A percentile compares a stretch with the other conserved stretches of the same genome.
phyloP scores from a whole-genome alignment of 768 basidiomycete species.

The Suillus plorans region DNA sequence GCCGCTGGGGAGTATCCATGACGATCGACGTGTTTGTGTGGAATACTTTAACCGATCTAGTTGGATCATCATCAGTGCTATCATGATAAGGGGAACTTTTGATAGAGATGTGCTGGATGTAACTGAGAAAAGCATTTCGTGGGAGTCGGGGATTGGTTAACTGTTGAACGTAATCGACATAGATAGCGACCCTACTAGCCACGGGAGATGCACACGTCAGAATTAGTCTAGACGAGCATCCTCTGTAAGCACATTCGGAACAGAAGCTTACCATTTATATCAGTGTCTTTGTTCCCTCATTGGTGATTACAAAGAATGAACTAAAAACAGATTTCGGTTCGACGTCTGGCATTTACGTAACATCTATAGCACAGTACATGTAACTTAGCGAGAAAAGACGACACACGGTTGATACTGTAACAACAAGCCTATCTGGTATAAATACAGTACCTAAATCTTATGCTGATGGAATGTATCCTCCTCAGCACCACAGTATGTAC shows the following conservation, averaged over 20 bases:
- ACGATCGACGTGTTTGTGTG: background rate
- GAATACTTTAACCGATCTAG: too few species aligned
- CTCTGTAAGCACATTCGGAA: constrained; percentile 4
- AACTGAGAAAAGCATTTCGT: background rate
- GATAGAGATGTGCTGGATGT: background rate
- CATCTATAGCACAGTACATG: background rate
- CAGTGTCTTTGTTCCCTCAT: background rate
- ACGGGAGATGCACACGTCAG: too few species aligned
- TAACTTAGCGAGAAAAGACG: background rate
- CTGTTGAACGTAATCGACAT: background rate
- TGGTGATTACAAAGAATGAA: background rate
- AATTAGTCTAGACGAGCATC: background rate
- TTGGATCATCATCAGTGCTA: background rate
- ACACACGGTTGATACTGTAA: too few species aligned
- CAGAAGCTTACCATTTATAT: constrained; percentile 1
- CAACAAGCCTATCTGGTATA: background rate
- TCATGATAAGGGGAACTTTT: background rate
- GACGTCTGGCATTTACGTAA: background rate
- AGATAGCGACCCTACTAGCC: background rate
- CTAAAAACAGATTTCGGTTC: background rate
- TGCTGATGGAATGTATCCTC: background rate
- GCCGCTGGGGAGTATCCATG: background rate
- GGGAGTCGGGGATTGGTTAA: background rate
- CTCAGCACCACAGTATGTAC: background rate
- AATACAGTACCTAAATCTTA: background rate